Percentiles rank a stretch among this genome's conserved stretches.
Conservation (phyloP, 2,329 filamentous ascomycete genomes). For the Curvularia eragrostidis region DNA sequence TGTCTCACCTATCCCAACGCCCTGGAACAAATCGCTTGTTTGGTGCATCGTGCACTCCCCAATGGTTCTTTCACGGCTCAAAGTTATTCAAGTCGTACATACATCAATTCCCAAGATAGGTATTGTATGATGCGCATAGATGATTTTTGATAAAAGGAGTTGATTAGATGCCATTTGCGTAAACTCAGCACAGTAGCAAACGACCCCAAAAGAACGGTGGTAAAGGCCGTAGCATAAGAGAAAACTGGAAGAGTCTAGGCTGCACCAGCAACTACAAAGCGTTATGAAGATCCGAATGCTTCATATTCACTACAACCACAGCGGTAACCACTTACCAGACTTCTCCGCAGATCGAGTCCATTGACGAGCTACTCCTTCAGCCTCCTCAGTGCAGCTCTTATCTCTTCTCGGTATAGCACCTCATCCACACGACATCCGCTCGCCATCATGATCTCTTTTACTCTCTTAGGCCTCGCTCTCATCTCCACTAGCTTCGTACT, state of each 20-base stretch:
- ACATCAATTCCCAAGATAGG: not conserved
- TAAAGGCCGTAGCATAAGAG: not conserved
- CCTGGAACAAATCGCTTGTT: not conserved
- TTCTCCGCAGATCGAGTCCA: not conserved
- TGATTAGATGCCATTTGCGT: not conserved
- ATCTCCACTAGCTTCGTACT: not conserved
- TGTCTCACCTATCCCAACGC: not conserved
- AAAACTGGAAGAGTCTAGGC: not conserved
- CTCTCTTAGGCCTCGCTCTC: constrained; percentile 14
- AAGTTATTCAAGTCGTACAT: not conserved
- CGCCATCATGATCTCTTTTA: constrained; percentile 7
- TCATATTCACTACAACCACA: not conserved
- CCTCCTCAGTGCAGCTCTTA: constrained; percentile 8
- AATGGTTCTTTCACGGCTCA: not conserved
- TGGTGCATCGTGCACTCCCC: not conserved
- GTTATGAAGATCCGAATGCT: not conserved
- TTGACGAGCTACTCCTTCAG: not conserved
- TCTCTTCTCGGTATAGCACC: constrained; percentile 11
- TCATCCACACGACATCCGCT: not conserved
- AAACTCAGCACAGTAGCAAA: not conserved
- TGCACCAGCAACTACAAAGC: not conserved
- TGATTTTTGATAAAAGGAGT: not conserved
- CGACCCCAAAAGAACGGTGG: not conserved
- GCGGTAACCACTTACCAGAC: not conserved
- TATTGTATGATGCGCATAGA: too few species aligned